Evolutionary conservation across 768 basidiomycete genomes (phyloP).

Genomic region (Amanita subjunquillea): DNA sequence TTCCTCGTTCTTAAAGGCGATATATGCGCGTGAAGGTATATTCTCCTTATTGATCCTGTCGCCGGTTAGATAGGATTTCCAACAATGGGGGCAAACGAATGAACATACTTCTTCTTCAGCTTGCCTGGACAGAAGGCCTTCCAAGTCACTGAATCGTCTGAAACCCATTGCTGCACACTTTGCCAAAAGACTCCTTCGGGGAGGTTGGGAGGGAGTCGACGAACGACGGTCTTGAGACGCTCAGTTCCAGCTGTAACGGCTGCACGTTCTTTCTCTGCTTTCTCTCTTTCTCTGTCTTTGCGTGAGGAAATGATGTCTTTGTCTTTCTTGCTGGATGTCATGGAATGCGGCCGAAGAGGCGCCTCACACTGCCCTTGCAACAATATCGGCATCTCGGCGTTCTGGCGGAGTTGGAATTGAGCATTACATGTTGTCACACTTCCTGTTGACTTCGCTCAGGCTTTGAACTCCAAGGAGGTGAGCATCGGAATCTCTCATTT

Average conservation of each 20-base stretch:
- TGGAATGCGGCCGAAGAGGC: background rate
- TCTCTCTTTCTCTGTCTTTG: slow-evolving; percentile 20
- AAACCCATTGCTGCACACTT: slow-evolving; percentile 78
- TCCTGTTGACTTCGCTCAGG: no score
- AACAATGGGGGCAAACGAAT: background rate
- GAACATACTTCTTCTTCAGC: slow-evolving; percentile 51
- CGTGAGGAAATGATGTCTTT: slow-evolving; percentile 24
- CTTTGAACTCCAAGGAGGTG: background rate
- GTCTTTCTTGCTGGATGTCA: slow-evolving; percentile 13
- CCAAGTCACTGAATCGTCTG: slow-evolving; percentile 62
- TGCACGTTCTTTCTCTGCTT: slow-evolving; percentile 22
- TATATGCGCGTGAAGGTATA: slow-evolving; percentile 81
- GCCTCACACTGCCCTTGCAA: background rate
- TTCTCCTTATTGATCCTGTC: slow-evolving; percentile 75
- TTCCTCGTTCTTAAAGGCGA: slow-evolving; percentile 76
- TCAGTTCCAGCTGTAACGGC: slow-evolving; percentile 28
- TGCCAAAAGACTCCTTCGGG: slow-evolving; percentile 94
- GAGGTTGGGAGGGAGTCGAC: slow-evolving; percentile 82
- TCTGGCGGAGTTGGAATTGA: slow-evolving; percentile 12
- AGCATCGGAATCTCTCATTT: background rate
- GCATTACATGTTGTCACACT: no score
- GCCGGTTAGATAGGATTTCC: slow-evolving; percentile 5
- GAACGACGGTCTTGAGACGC: slow-evolving; percentile 79
- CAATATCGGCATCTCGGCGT: slow-evolving; percentile 4
- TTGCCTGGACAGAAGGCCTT: slow-evolving; percentile 61